Conservation (phyloP, 2,329 filamentous ascomycete genomes). For the Venturia carpophila region DNA sequence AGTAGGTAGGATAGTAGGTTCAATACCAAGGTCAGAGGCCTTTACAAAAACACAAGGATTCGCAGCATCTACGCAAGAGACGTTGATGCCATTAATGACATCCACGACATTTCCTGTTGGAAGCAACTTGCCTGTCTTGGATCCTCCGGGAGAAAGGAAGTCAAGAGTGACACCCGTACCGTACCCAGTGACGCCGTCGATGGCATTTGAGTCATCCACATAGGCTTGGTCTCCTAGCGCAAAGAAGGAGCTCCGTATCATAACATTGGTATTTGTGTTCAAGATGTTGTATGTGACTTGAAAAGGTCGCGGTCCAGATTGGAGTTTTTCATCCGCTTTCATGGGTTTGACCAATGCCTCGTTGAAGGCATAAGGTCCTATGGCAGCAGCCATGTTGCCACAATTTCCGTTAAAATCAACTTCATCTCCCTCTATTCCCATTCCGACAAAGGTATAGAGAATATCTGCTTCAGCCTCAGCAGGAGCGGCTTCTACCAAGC, state of each 20-base stretch:
- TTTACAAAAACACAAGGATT: conserved; percentile 58
- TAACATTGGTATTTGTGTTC: conserved; percentile 65
- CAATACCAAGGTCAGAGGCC: conserved; percentile 45
- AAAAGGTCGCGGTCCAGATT: conserved; percentile 38
- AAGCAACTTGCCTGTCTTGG: conserved; percentile 54
- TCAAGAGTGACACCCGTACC: conserved; percentile 51
- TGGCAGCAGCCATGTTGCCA: conserved; percentile 63
- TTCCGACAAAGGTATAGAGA: conserved; percentile 63
- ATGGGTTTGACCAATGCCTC: conserved; percentile 34
- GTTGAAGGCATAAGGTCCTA: conserved; percentile 60
- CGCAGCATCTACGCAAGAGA: conserved; percentile 55
- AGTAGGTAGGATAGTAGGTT: conserved; percentile 46
- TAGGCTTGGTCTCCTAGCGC: conserved; percentile 43
- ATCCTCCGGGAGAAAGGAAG: conserved; percentile 55
- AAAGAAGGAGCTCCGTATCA: conserved; percentile 52
- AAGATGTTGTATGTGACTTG: conserved; percentile 39
- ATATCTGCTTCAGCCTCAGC: conserved; percentile 46
- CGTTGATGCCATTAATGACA: conserved; percentile 41
- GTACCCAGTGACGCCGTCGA: conserved; percentile 56
- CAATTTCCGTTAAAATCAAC: conserved; percentile 65
- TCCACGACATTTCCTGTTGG: conserved; percentile 53
- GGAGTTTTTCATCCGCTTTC: conserved; percentile 23
- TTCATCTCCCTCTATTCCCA: conserved; percentile 53
- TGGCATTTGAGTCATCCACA: conserved; percentile 47
- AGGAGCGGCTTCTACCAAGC: conserved; percentile 46